Evolutionary conservation across 2,329 filamentous ascomycete genomes (phyloP).

Genomic region (Stagonosporopsis chrysanthemi): DNA sequence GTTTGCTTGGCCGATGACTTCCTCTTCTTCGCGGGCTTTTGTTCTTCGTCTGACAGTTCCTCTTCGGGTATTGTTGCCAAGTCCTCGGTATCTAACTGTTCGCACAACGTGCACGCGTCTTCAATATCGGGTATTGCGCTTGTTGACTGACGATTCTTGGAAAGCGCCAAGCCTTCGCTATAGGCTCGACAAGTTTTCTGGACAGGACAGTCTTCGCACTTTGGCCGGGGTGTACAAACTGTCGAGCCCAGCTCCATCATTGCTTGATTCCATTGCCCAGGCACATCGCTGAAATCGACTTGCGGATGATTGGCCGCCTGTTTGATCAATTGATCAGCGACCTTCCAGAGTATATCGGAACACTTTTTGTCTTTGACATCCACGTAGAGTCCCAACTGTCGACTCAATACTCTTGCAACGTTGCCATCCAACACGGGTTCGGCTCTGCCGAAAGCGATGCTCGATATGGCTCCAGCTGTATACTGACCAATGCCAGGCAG

Average conservation of each 20-base stretch:
- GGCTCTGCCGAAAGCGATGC: constrained; percentile 67
- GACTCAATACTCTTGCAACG: constrained; percentile 66
- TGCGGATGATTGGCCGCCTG: constrained; percentile 53
- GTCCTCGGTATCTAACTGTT: constrained; percentile 41
- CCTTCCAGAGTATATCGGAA: constrained; percentile 65
- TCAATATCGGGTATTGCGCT: constrained; percentile 37
- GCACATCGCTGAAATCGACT: constrained; percentile 56
- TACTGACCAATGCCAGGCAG: constrained; percentile 69
- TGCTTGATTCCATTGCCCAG: constrained; percentile 69
- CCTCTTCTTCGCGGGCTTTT: constrained; percentile 37
- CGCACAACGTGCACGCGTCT: constrained; percentile 42
- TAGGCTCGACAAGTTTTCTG: constrained; percentile 43
- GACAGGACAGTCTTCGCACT: constrained; percentile 56
- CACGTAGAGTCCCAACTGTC: constrained; percentile 65
- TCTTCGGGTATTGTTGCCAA: constrained; percentile 31
- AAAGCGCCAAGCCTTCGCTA: constrained; percentile 38
- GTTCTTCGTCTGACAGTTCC: constrained; percentile 23
- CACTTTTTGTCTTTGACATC: constrained; percentile 65
- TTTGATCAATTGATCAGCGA: constrained; percentile 64
- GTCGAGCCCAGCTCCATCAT: constrained; percentile 72
- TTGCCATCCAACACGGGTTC: constrained; percentile 71
- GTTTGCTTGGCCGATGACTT: constrained; percentile 21
- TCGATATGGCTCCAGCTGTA: constrained; percentile 68
- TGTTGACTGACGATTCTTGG: constrained; percentile 22
- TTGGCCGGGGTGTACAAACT: constrained; percentile 66